Conservation (phyloP, 2,329 filamentous ascomycete genomes). For the Lasiodiplodia sp. region DNA sequence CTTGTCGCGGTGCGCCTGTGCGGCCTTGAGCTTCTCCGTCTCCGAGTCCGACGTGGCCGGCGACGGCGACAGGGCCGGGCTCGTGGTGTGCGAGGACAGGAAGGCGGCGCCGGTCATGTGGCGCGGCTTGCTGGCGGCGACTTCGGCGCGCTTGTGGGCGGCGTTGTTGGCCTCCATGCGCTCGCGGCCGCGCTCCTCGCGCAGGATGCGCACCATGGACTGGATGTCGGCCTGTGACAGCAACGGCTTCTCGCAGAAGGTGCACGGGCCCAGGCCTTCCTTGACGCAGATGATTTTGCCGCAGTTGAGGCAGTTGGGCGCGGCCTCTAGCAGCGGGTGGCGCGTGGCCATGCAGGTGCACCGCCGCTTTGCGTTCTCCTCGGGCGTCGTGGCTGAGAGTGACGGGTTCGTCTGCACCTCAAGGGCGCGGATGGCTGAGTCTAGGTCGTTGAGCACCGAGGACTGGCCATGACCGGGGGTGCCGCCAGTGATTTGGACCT, state of each 20-base stretch:
- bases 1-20: slow-evolving; percentile 80
- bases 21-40: slow-evolving; percentile 67
- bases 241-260: slow-evolving; percentile 81
- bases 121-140: slow-evolving; percentile 58
- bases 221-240: slow-evolving; percentile 78
- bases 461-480: slow-evolving; percentile 83
- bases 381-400: slow-evolving; percentile 55
- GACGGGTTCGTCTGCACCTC: slow-evolving; percentile 92
- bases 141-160: slow-evolving; percentile 70
- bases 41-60: slow-evolving; percentile 50
- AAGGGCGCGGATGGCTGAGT: slow-evolving; percentile 83
- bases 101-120: slow-evolving; percentile 38
- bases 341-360: slow-evolving; percentile 90
- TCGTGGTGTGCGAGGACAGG: slow-evolving; percentile 1
- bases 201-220: slow-evolving; percentile 82
- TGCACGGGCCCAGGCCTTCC: slow-evolving; percentile 92
- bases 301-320: slow-evolving; percentile 90
- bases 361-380: slow-evolving; percentile 65
- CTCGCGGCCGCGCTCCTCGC: slow-evolving; percentile 85
- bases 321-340: slow-evolving; percentile 87
- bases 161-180: slow-evolving; percentile 83
- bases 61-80: slow-evolving; percentile 41
- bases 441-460: slow-evolving; percentile 71
- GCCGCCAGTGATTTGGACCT: slow-evolving; percentile 77
- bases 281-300: slow-evolving; percentile 96